phyloP scores from a whole-genome alignment of 371 early-diverging fungal genomes.

The Lichtheimia corymbifera region DNA sequence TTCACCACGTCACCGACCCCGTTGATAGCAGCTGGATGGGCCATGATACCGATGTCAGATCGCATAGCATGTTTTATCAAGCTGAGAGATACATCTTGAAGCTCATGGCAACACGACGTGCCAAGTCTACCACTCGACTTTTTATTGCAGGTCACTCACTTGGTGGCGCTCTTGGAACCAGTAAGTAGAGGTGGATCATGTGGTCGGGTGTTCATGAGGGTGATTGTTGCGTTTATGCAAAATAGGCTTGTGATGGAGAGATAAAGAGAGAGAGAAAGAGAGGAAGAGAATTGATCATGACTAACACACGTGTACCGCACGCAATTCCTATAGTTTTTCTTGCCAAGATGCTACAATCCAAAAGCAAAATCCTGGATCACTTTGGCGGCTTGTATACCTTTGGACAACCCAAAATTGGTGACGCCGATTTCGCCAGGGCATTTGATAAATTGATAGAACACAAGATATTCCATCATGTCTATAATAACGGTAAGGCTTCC shows the following conservation, averaged over 20 bases:
- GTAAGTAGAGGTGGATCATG: conserved; percentile 11
- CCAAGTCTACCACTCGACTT: conserved; percentile 10
- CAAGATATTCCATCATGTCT: conserved; percentile 60
- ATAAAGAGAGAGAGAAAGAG: not conserved
- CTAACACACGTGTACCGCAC: not conserved
- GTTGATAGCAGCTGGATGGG: conserved; percentile 47
- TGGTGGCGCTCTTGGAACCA: conserved; percentile 43
- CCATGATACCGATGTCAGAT: conserved; percentile 21
- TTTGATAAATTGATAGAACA: conserved; percentile 45
- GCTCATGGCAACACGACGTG: conserved; percentile 11
- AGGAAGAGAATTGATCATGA: not conserved
- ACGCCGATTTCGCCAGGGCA: conserved; percentile 44
- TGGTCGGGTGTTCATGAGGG: not conserved
- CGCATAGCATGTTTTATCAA: conserved; percentile 34
- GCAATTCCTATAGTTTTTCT: conserved; percentile 35
- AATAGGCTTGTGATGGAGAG: not conserved
- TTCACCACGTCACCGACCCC: conserved; percentile 44
- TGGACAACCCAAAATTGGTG: conserved; percentile 57
- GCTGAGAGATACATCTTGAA: conserved; percentile 35
- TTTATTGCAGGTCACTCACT: conserved; percentile 44
- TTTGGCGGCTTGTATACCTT: conserved; percentile 59
- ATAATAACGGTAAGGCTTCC: conserved; percentile 48
- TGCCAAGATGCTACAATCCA: conserved; percentile 57
- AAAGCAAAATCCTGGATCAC: conserved; percentile 41
- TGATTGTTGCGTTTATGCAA: too few species aligned